Conservation (phyloP, 305 asterid species). For the Fraxinus floribunda region DNA sequence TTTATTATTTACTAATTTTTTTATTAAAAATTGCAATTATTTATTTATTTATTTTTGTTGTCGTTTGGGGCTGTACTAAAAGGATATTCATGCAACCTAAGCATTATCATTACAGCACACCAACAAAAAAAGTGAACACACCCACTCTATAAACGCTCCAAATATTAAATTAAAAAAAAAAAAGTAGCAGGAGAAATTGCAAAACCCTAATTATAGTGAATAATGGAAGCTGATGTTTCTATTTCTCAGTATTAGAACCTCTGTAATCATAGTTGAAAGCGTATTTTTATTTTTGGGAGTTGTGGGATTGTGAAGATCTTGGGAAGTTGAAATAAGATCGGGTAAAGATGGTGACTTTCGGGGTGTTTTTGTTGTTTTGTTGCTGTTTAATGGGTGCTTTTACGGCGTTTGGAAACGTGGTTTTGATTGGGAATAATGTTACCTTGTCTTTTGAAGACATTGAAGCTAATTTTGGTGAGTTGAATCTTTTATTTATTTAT, state of each 20-base stretch:
- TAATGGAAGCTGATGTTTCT: constrained; percentile 63
- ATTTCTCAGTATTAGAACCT: constrained; percentile 26
- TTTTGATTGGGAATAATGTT: constrained; percentile 53
- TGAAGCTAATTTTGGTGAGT: constrained; percentile 94
- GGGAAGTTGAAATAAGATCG: constrained; percentile 23
- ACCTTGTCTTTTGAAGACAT: constrained; percentile 60
- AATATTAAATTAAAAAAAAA: constrained; percentile 8
- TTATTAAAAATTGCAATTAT: background rate
- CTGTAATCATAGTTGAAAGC: background rate
- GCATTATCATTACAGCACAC: constrained; percentile 22
- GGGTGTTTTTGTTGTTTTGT: constrained; percentile 44
- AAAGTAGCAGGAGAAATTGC: constrained; percentile 7
- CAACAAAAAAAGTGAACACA: constrained; percentile 15
- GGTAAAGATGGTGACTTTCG: constrained; percentile 48
- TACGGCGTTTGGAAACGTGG: constrained; percentile 49
- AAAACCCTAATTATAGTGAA: constrained; percentile 33
- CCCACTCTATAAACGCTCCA: constrained; percentile 18
- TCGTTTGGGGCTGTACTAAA: background rate
- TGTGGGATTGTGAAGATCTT: constrained; percentile 17
- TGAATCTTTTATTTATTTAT: background rate
- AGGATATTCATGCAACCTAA: background rate
- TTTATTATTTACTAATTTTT: background rate
- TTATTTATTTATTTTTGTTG: background rate
- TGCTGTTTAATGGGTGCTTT: constrained; percentile 45
- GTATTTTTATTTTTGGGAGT: constrained; percentile 5